Evolutionary conservation across 768 basidiomycete species (phyloP).

Genomic region (Tulasnella sp.): DNA sequence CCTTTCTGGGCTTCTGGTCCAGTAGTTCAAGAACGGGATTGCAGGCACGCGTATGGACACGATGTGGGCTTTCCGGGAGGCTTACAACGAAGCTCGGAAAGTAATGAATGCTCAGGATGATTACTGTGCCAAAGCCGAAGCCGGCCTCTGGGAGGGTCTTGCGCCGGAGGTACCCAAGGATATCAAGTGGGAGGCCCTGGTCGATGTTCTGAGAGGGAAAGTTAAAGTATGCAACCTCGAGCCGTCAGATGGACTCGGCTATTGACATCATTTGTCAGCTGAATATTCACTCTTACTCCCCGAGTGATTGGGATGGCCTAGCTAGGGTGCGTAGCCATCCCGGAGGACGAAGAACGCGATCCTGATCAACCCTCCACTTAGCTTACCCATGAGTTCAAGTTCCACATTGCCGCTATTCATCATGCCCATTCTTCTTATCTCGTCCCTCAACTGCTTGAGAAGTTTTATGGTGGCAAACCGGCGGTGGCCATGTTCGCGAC

Average conservation of each 20-base stretch:
- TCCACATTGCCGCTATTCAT: conserved; percentile 70
- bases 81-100: conserved; percentile 63
- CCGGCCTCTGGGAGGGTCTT: conserved; percentile 47
- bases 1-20: neutral
- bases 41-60: conserved; percentile 63
- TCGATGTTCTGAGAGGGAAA: conserved; percentile 66
- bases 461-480: conserved; percentile 67
- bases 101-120: conserved; percentile 65
- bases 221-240: conserved; percentile 53
- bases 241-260: neutral
- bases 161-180: conserved; percentile 61
- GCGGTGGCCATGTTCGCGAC: conserved; percentile 71
- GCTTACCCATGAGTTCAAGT: conserved; percentile 79
- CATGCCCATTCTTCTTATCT: conserved; percentile 80
- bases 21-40: neutral
- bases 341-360: neutral
- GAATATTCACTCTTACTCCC: conserved; percentile 61
- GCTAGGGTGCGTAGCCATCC: conserved; percentile 49
- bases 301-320: conserved; percentile 66
- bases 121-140: conserved; percentile 54
- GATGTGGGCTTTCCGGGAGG: conserved; percentile 66
- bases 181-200: conserved; percentile 65
- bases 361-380: conserved; percentile 36
- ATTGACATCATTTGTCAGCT: conserved; percentile 37
- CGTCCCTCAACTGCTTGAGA: conserved; percentile 70